These are phyloP conservation scores for Bremia lactucae DNA, from an alignment of 352 stramenopile species.

Conservation along the genomic window DNA sequence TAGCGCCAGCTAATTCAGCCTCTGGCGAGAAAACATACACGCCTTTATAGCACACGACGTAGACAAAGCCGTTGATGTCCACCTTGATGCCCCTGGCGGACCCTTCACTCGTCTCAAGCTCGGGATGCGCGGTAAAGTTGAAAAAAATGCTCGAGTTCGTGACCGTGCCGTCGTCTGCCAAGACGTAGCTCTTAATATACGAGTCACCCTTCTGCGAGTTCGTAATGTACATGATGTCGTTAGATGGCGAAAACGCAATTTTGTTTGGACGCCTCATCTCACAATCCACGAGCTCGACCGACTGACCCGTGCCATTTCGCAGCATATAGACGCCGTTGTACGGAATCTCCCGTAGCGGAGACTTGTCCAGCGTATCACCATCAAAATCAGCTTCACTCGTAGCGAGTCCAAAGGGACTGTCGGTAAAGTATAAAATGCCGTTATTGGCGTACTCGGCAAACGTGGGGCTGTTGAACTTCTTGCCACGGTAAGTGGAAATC, in stretches of 20 bases:
- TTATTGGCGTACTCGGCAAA: slow-evolving; percentile 52
- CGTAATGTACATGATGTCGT: slow-evolving; percentile 71
- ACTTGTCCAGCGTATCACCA: slow-evolving; percentile 55
- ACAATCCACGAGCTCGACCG: slow-evolving; percentile 54
- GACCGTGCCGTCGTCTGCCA: slow-evolving; percentile 42
- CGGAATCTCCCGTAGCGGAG: slow-evolving; percentile 52
- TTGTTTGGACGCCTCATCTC: slow-evolving; percentile 76
- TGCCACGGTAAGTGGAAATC: slow-evolving; percentile 59
- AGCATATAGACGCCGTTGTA: slow-evolving; percentile 77
- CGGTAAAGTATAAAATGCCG: slow-evolving; percentile 70
- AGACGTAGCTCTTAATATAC: slow-evolving; percentile 63
- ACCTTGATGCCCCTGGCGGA: slow-evolving; percentile 67
- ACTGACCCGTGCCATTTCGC: slow-evolving; percentile 31
- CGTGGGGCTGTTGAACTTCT: slow-evolving; percentile 69
- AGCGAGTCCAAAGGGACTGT: slow-evolving; percentile 67
- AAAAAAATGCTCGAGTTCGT: slow-evolving; percentile 54
- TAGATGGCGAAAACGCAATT: slow-evolving; percentile 62
- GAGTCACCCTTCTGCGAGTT: slow-evolving; percentile 71
- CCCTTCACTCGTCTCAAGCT: slow-evolving; percentile 47
- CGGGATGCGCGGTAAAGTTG: slow-evolving; percentile 61
- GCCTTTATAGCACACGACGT: slow-evolving; percentile 63
- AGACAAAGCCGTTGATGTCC: slow-evolving; percentile 61
- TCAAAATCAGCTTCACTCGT: slow-evolving; percentile 47
- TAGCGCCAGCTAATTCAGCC: slow-evolving; percentile 38
- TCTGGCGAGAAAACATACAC: slow-evolving; percentile 57